Base-by-base conservation (phyloP, 1,284 basidiomycete species). In the Afroboletus lepidellus region DNA sequence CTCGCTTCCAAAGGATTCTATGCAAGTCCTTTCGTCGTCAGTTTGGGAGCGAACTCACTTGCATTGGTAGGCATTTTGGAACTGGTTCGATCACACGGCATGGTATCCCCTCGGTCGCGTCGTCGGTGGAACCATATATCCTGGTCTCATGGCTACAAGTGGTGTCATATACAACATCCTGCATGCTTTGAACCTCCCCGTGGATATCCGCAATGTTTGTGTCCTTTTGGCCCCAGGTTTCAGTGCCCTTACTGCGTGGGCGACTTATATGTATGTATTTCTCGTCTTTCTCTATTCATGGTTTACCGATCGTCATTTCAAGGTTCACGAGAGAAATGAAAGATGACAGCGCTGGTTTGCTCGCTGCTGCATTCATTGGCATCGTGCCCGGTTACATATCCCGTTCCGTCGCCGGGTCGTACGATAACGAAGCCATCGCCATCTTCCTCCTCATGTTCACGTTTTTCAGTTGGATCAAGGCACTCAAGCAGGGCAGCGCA, bases 371-470 rank as follows among this genome's bases (percentile, higher is more conserved):
- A 3, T 98, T 99, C 76, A 98, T 99, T 68, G 96, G 94, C 54
- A 98, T 99, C 57, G 93, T 90, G 2, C 97, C 97, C 0, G 92
- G 92, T 15, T 99, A 99, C 75, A 99, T 99, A 69, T 99, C 96
- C 6, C 92, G 97, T 67, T 98, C 94, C 0, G 97, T 99, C 48
- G 97, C 97, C 4, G 97, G 97, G 39, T 98, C 96, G 15, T 99
- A 99, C 75, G 97, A 99, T 76, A 99, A 99, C 69, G 97, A 99
- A 77, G 97, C 97, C 38, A 99, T 99, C 63, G 97, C 97, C 60
- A 99, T 99, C 73, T 99, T 99, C 79, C 82, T 99, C 57, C 90
- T 99, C 69, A 98, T 99, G 95, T 93, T 94, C 73, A 98, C 95
- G 8, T 99, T 99, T 75, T 99, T 85, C 76, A 82, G 84, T 56